Evolutionary conservation across 129 eudicot genomes (phyloP).

Genomic region (Flaveria sonorensis): DNA sequence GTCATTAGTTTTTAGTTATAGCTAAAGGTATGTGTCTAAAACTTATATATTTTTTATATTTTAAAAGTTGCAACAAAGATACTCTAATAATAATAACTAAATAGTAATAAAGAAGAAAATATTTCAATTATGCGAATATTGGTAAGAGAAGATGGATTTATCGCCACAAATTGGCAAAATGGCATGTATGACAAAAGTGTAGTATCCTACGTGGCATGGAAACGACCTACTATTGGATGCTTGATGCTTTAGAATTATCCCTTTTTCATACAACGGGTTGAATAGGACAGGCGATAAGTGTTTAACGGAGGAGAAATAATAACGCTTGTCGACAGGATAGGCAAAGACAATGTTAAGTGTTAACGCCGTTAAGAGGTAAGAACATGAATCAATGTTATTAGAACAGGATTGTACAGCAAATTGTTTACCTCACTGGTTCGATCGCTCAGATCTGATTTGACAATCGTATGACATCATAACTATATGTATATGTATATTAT

Average conservation of each 20-base stretch:
- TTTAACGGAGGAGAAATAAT: constrained; percentile 27
- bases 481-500: too few species aligned
- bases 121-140: not conserved
- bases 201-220: constrained; percentile 37
- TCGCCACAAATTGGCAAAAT: not conserved
- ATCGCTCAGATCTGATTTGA: too few species aligned
- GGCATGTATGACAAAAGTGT: constrained; percentile 44
- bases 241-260: constrained; percentile 40
- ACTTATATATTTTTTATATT: not conserved
- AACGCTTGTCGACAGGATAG: constrained; percentile 23
- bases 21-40: not conserved
- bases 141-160: not conserved
- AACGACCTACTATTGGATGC: constrained; percentile 36
- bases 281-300: constrained; percentile 45
- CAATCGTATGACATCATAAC: too few species aligned
- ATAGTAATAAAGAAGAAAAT: not conserved
- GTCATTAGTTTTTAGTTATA: not conserved
- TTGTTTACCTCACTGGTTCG: too few species aligned
- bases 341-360: not conserved
- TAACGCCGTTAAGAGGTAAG: too few species aligned
- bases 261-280: not conserved
- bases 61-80: not conserved
- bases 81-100: not conserved
- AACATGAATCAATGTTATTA: too few species aligned
- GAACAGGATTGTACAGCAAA: too few species aligned